Percentiles rank a stretch among this genome's conserved stretches.
Evolutionary conservation across 2,329 filamentous ascomycete species (phyloP).

Genomic region (Aureobasidium musti): DNA sequence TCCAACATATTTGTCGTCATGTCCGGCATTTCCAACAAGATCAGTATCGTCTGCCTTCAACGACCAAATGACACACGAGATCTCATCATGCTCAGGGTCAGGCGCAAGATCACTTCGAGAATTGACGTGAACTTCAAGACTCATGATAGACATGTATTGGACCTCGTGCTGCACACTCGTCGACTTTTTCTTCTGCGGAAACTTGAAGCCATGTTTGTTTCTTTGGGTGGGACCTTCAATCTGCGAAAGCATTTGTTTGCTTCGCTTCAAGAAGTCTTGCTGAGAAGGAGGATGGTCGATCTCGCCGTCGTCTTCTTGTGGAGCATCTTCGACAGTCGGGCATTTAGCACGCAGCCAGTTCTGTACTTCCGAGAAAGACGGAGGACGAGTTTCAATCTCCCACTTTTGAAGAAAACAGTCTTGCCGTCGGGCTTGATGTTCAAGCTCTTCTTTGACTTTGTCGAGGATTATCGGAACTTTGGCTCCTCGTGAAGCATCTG

Average conservation of each 20-base stretch:
- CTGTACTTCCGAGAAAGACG: constrained; percentile 67
- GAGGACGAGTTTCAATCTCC: constrained; percentile 73
- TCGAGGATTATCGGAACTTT: constrained; percentile 54
- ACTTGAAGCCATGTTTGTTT: constrained; percentile 81
- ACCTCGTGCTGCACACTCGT: constrained; percentile 79
- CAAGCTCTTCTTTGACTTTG: constrained; percentile 53
- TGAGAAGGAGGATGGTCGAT: constrained; percentile 40
- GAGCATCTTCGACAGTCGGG: constrained; percentile 30
- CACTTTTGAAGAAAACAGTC: constrained; percentile 68
- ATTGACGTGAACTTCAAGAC: constrained; percentile 88
- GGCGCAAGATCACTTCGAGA: constrained; percentile 77
- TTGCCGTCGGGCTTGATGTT: constrained; percentile 56
- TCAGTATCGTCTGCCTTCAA: constrained; percentile 72
- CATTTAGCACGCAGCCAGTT: constrained; percentile 61
- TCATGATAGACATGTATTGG: constrained; percentile 97
- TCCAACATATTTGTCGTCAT: constrained; percentile 62
- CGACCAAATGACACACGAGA: constrained; percentile 88
- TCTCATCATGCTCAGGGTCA: constrained; percentile 86
- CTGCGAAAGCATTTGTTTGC: constrained; percentile 66
- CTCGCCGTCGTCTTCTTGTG: constrained; percentile 33
- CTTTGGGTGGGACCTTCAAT: constrained; percentile 86
- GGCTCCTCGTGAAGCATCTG: constrained; percentile 58
- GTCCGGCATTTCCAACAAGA: constrained; percentile 50
- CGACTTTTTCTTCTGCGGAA: constrained; percentile 72
- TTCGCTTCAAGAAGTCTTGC: constrained; percentile 34